phyloP scores from a whole-genome alignment of 306 rosid species.

The Potentilla sterilis region DNA sequence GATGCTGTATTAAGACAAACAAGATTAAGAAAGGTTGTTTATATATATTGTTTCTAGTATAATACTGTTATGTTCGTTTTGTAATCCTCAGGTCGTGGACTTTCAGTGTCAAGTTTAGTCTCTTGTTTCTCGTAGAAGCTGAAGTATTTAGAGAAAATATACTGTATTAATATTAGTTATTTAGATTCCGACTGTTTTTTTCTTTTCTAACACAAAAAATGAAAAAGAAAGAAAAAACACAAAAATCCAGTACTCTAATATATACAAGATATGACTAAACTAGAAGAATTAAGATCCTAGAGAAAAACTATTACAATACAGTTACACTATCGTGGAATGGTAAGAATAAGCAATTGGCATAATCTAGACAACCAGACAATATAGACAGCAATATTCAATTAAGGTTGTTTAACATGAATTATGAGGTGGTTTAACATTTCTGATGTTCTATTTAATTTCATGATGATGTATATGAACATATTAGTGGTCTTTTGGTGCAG shows the following conservation, averaged over 20 bases:
- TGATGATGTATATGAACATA: background rate
- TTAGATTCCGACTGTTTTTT: background rate
- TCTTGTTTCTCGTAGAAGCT: background rate
- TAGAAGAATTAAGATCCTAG: background rate
- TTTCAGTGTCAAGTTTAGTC: background rate
- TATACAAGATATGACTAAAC: too few relatives aligned
- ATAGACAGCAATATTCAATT: too few relatives aligned
- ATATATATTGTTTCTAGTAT: background rate
- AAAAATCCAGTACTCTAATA: too few relatives aligned
- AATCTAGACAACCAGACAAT: too few relatives aligned
- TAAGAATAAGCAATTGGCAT: too few relatives aligned
- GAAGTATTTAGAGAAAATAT: background rate
- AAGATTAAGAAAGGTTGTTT: constrained; percentile 26
- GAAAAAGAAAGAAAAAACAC: too few relatives aligned
- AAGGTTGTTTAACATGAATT: too few relatives aligned
- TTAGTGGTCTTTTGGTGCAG: background rate
- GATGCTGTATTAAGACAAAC: constrained; percentile 13
- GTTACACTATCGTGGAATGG: too few relatives aligned
- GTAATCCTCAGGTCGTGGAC: background rate
- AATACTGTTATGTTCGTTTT: background rate
- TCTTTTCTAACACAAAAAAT: too few relatives aligned
- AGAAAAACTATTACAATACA: too few relatives aligned
- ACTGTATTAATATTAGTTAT: background rate
- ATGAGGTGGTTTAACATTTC: background rate
- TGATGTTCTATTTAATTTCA: background rate